These are phyloP conservation scores for Talaromyces adpressus DNA, from an alignment of 495 filamentous ascomycete species.

Conservation along the genomic window DNA sequence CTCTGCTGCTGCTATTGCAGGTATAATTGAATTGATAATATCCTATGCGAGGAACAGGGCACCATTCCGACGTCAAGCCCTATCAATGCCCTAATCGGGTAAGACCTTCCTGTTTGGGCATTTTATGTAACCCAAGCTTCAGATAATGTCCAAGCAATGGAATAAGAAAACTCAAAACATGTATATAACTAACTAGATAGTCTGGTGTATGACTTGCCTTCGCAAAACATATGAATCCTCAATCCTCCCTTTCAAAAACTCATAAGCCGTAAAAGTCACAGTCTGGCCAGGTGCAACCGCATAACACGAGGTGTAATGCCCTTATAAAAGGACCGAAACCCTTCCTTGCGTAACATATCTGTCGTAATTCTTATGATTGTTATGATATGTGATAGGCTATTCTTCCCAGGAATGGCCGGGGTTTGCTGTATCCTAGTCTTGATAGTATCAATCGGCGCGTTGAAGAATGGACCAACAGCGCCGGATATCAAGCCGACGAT, in stretches of 20 bases:
- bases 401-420: background rate
- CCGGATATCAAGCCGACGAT: background rate
- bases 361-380: no score
- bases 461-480: background rate
- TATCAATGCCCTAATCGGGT: background rate
- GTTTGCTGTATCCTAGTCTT: no score
- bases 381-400: background rate
- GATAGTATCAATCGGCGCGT: background rate
- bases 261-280: slow-evolving; percentile 96
- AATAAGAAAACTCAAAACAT: background rate
- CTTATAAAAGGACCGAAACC: slow-evolving; percentile 91
- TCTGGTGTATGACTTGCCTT: background rate
- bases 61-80: no score
- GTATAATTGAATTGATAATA: no score
- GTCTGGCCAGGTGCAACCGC: slow-evolving; percentile 97
- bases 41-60: no score
- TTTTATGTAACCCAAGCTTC: background rate
- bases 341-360: slow-evolving; percentile 43
- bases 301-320: slow-evolving; percentile 93
- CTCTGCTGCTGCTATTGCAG: no score
- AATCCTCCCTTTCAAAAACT: slow-evolving; percentile 78
- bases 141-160: background rate
- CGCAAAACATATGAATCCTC: slow-evolving; percentile 18
- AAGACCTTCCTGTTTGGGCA: background rate
- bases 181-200: background rate